Evolutionary conservation across 163 green algal genomes (phyloP).

Genomic region (Picocystis sp.): DNA sequence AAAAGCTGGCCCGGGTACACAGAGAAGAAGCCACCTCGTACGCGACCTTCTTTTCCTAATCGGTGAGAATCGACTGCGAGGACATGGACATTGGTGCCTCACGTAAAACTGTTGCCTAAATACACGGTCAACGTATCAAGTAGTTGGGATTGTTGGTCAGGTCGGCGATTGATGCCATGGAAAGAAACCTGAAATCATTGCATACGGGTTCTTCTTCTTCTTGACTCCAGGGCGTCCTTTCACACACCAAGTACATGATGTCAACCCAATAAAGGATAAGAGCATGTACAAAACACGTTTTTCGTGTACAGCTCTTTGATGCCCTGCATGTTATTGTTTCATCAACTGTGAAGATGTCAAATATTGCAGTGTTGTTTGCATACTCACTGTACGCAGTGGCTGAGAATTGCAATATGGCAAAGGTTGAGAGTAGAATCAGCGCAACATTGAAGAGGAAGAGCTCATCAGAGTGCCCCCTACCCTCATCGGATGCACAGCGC

Average conservation of each 20-base stretch:
- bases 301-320: slow-evolving; percentile 62
- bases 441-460: slow-evolving; percentile 90
- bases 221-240: no score
- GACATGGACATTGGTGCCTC: no score
- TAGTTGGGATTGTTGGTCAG: no score
- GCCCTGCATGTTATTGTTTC: slow-evolving; percentile 34
- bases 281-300: slow-evolving; percentile 65
- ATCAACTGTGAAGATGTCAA: slow-evolving; percentile 72
- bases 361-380: slow-evolving; percentile 59
- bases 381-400: slow-evolving; percentile 76
- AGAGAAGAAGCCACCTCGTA: no score
- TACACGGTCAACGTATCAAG: no score
- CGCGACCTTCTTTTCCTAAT: no score
- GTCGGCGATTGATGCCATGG: no score
- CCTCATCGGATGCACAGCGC: slow-evolving; percentile 33
- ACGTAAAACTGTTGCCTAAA: no score
- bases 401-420: slow-evolving; percentile 88
- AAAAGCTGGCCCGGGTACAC: no score
- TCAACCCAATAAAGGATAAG: slow-evolving; percentile 27
- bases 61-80: no score
- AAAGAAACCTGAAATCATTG: no score
- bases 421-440: slow-evolving; percentile 67
- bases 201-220: no score
- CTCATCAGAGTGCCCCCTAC: slow-evolving; percentile 74
- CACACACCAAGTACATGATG: neutral